phyloP scores from a whole-genome alignment of 2,329 filamentous ascomycete genomes.

The Herpotrichia juniperi region DNA sequence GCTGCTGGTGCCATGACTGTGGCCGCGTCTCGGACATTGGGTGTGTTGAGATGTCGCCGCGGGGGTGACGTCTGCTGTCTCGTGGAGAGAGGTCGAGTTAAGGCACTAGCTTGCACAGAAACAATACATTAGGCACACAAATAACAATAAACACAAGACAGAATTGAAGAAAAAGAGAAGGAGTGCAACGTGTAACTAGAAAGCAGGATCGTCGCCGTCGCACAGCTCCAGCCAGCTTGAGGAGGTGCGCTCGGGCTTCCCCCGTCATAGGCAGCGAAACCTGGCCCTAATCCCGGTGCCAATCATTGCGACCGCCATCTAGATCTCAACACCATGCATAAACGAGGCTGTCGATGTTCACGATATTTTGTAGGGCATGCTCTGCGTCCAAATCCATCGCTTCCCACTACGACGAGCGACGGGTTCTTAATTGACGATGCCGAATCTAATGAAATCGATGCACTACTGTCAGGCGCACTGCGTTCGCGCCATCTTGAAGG shows the following conservation, averaged over 20 bases:
- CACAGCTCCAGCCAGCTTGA: conserved; percentile 3
- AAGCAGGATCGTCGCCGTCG: conserved; percentile 1
- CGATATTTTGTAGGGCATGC: too few species aligned
- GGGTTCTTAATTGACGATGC: too few species aligned
- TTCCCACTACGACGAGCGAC: too few species aligned
- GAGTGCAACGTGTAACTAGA: conserved; percentile 4
- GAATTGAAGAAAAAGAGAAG: conserved; percentile 3
- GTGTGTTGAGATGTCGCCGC: conserved; percentile 16
- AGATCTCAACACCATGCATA: background rate
- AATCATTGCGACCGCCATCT: conserved; percentile 23
- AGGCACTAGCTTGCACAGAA: conserved; percentile 3
- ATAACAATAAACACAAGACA: background rate
- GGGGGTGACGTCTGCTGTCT: conserved; percentile 14
- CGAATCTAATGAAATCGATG: too few species aligned
- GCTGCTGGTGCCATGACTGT: conserved; percentile 41
- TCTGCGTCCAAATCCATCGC: too few species aligned
- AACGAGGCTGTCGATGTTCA: too few species aligned
- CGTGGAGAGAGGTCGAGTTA: conserved; percentile 17
- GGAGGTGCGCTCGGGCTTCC: background rate
- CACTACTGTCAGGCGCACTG: too few species aligned
- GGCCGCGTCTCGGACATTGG: conserved; percentile 37
- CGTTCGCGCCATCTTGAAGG: too few species aligned
- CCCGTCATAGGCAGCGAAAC: conserved; percentile 16
- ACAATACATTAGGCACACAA: background rate
- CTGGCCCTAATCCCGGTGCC: conserved; percentile 27